Evolutionary conservation across 2,329 filamentous ascomycete genomes (phyloP), one percentile per base, ranked within the genome.

Genomic region (Nigrograna mackinnonii): DNA sequence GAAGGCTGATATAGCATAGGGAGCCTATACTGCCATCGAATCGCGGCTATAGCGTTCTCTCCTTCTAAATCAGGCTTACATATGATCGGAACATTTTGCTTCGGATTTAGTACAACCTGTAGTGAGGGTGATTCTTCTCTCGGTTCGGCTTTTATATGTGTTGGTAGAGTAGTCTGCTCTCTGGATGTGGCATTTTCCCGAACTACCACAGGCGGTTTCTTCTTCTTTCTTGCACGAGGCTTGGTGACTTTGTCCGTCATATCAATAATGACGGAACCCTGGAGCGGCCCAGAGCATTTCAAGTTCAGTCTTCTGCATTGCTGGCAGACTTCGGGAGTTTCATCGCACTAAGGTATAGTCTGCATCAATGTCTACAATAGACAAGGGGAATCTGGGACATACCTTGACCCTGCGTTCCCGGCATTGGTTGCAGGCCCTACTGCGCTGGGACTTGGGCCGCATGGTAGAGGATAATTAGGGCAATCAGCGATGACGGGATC

Each of bases 381-480:
- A n/a, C n/a, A n/a, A n/a, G 36, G 38, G 34, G 24, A 20, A 16
- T 22, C 17, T 6, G 26, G 24, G 22, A 44, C 44, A 19, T 42
- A 65, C 62, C 58, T 64, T 66, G 22, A 66, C 62, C n/a, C 62
- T 53, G n/a, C 63, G 61, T 14, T 62, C 50, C 20, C 62, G 55
- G 46, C 62, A 66, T 50, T 66, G 59, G 35, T 57, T 53, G 46
- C 63, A 66, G 24, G 55, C 63, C 45, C 61, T 58, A 43, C 58
- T 64, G 39, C 63, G 58, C 49, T 63, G 60, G 19, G 60, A 51
- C 50, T 52, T 60, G 5, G 62, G 55, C 20, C n/a, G n/a, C 11
- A 17, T 17, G 16, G 11, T 41, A 39, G 30, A 34, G 24, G 36
- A 19, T 37, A 16, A 17, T 18, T 31, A 26, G 37, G 19, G 21